phyloP scores from a whole-genome alignment of 352 stramenopile genomes.

The Globisporangium spinosum region DNA sequence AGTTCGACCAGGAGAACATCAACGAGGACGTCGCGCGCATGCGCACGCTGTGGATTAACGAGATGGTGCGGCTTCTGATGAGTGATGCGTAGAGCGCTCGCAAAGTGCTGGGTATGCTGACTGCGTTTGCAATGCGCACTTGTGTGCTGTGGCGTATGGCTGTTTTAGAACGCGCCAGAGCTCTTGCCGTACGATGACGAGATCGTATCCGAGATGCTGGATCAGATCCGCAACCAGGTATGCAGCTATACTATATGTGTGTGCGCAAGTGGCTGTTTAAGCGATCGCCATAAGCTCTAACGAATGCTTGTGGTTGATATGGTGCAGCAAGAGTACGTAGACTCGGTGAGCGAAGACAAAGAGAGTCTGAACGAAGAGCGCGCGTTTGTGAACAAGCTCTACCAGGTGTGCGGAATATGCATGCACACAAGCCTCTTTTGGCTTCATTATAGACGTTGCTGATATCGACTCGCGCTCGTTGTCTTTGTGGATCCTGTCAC shows the following conservation, averaged over 20 bases:
- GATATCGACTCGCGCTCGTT: not conserved
- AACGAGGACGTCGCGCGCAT: constrained; percentile 81
- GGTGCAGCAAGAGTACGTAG: constrained; percentile 77
- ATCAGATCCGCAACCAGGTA: constrained; percentile 81
- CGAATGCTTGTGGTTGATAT: not conserved
- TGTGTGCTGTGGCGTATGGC: no score
- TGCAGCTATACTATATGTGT: not conserved
- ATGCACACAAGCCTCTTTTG: not conserved
- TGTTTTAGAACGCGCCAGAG: constrained; percentile 67
- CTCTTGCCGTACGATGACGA: constrained; percentile 73
- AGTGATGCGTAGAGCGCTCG: not conserved
- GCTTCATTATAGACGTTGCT: not conserved
- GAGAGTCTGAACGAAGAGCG: constrained; percentile 65
- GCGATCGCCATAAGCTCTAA: not conserved
- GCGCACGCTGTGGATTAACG: constrained; percentile 75
- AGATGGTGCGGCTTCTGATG: constrained; percentile 43
- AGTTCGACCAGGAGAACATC: constrained; percentile 64
- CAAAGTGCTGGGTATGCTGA: no score
- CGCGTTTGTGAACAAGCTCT: constrained; percentile 82
- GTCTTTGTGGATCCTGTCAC: not conserved
- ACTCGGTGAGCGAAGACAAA: constrained; percentile 71
- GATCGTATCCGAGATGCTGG: constrained; percentile 78
- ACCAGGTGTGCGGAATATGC: constrained; percentile 35
- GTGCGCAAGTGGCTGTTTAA: not conserved
- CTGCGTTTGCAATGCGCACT: not conserved